These are phyloP conservation scores for Irpex rosettiformis DNA, from an alignment of 1,284 basidiomycete species.

Conservation along the genomic window DNA sequence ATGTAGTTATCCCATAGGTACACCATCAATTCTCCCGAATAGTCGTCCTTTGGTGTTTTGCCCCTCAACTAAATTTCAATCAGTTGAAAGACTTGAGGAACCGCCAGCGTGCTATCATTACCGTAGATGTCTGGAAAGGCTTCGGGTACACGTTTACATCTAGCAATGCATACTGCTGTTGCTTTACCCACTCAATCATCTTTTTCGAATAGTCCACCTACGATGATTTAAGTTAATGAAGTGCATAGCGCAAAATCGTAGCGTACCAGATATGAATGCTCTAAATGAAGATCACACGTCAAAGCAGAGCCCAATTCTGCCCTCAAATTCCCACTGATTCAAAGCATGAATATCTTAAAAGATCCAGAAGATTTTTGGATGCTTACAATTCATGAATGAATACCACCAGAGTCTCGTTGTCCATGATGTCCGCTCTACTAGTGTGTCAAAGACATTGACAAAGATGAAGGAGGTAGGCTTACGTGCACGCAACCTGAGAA, in stretches of 20 bases:
- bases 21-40: conserved; percentile 58
- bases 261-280: conserved; percentile 78
- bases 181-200: conserved; percentile 74
- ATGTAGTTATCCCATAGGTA: conserved; percentile 97
- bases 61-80: not conserved
- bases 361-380: not conserved
- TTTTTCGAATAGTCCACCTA: conserved; percentile 85
- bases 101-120: conserved; percentile 17
- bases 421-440: conserved; percentile 61
- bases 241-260: conserved; percentile 5
- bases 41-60: conserved; percentile 37
- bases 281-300: conserved; percentile 72
- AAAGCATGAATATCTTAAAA: conserved; percentile 2
- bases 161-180: conserved; percentile 67
- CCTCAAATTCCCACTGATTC: conserved; percentile 76
- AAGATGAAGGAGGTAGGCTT: conserved; percentile 30
- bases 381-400: conserved; percentile 91
- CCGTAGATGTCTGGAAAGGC: conserved; percentile 42
- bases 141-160: conserved; percentile 87
- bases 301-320: conserved; percentile 72
- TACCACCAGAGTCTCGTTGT: conserved; percentile 69
- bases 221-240: not conserved
- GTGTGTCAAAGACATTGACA: conserved; percentile 9
- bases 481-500: conserved; percentile 85
- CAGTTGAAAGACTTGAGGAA: not conserved